These are phyloP conservation scores for Astragalus membranaceus DNA, from an alignment of 306 rosid species.

Conservation along the genomic window DNA sequence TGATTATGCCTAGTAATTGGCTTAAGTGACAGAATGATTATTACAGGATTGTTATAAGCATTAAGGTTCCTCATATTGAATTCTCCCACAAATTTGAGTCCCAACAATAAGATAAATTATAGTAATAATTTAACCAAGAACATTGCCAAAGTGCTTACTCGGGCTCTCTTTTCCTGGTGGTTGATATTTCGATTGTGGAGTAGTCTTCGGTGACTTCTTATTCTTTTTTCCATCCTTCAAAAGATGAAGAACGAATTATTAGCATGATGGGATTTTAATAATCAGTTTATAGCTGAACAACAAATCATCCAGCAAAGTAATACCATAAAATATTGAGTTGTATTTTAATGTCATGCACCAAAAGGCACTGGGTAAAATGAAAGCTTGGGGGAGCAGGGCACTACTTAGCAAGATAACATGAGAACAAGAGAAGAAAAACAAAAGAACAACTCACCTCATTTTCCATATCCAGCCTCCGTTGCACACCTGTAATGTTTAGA, in stretches of 20 bases:
- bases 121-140: neutral
- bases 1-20: neutral
- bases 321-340: neutral
- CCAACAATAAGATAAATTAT: neutral
- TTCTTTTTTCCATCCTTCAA: conserved; percentile 53
- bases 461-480: conserved; percentile 74
- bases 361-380: neutral
- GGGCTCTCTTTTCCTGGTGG: conserved; percentile 71
- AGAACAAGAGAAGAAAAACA: neutral
- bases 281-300: neutral
- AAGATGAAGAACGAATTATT: neutral
- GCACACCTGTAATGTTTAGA: conserved; percentile 60
- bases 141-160: conserved; percentile 36
- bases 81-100: neutral
- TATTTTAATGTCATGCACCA: neutral
- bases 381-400: neutral
- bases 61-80: neutral
- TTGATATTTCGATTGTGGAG: conserved; percentile 55
- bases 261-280: neutral
- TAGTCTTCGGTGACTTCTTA: conserved; percentile 47
- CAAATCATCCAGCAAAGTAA: neutral
- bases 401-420: neutral
- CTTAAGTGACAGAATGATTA: neutral
- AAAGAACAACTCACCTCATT: conserved; percentile 46
- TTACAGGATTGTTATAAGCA: neutral